Conservation (phyloP, 768 basidiomycete species). For the Calocybe gangraenosa region DNA sequence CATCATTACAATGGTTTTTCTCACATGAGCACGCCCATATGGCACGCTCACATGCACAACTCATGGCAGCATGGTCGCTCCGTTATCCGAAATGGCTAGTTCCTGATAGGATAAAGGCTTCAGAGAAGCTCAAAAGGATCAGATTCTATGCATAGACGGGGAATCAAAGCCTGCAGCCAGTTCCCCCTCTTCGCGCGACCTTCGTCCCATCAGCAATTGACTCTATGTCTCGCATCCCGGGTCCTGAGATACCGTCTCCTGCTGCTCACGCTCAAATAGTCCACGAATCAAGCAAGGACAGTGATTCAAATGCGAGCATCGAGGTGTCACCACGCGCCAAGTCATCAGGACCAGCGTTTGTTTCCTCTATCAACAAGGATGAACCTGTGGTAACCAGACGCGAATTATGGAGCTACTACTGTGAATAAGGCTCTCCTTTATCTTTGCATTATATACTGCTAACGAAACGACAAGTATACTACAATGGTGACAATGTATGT, state of each 20-base stretch:
- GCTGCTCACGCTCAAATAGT: not conserved
- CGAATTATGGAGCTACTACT: conserved; percentile 80
- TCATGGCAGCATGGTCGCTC: not conserved
- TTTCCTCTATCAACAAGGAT: conserved; percentile 38
- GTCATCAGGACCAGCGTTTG: conserved; percentile 20
- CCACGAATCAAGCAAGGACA: not conserved
- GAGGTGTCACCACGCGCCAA: not conserved
- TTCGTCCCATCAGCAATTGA: not conserved
- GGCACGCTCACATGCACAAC: no score
- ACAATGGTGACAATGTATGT: conserved; percentile 76
- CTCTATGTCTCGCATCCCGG: not conserved
- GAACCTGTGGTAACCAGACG: conserved; percentile 69
- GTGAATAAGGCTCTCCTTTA: conserved; percentile 34
- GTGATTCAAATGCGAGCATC: not conserved
- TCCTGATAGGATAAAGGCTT: not conserved
- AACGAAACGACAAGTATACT: conserved; percentile 51
- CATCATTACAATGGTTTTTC: no score
- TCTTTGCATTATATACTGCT: not conserved
- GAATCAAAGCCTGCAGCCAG: not conserved
- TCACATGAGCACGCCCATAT: no score
- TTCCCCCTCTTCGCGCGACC: no score
- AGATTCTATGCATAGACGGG: not conserved
- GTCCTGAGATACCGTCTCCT: not conserved
- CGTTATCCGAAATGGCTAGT: not conserved
- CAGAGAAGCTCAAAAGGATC: conserved; percentile 4